Percentiles rank a stretch among this genome's conserved stretches.
phyloP scores from a whole-genome alignment of 306 rosid genomes.

The Rosa persica region DNA sequence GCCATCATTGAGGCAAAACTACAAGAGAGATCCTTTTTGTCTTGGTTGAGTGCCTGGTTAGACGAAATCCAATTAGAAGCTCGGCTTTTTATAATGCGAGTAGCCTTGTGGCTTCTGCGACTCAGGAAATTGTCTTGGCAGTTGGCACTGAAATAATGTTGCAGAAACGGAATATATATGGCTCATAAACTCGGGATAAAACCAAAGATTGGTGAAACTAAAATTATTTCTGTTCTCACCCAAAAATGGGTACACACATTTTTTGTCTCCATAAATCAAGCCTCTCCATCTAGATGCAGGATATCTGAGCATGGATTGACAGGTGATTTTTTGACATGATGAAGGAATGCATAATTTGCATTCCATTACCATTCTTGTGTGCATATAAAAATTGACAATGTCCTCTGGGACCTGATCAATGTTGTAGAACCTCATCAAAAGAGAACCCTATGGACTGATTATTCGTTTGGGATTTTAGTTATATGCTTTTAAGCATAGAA shows the following conservation, averaged over 20 bases:
- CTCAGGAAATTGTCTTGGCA: constrained; percentile 52
- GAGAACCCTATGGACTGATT: background rate
- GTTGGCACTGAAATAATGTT: constrained; percentile 28
- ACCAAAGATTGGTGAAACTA: background rate
- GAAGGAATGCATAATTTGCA: background rate
- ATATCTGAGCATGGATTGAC: constrained; percentile 19
- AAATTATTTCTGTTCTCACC: constrained; percentile 3
- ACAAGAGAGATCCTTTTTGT: constrained; percentile 54
- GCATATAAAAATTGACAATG: background rate
- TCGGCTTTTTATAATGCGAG: constrained; percentile 68
- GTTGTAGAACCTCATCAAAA: background rate
- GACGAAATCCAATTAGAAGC: constrained; percentile 63
- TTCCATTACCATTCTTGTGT: background rate
- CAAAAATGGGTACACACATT: constrained; percentile 39
- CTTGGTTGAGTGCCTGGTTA: constrained; percentile 51
- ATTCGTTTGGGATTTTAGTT: background rate
- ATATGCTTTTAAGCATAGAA: background rate
- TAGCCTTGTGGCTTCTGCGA: constrained; percentile 72
- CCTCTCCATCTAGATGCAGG: constrained; percentile 4
- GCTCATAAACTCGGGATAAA: background rate
- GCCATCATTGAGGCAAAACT: constrained; percentile 75
- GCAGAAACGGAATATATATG: background rate
- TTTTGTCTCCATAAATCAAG: constrained; percentile 42
- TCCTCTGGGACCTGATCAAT: background rate
- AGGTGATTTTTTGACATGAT: background rate